phyloP scores from a whole-genome alignment of 305 asterid species.

The Lippia alba region DNA sequence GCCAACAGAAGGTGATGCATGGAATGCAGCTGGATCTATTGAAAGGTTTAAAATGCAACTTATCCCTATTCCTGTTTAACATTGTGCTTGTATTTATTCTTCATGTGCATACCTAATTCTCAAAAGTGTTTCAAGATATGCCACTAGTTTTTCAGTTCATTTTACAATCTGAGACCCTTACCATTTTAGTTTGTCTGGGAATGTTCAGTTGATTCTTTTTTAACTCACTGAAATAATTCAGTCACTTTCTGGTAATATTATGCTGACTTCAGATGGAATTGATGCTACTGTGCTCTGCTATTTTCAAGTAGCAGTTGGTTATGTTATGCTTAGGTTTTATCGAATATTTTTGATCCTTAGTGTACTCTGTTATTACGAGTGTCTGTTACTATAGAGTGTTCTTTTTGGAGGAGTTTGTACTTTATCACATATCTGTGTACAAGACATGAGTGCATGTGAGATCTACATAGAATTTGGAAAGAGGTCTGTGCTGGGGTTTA shows the following conservation, averaged over 20 bases:
- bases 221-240: conserved; percentile 3
- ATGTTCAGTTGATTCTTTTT: neutral
- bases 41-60: conserved; percentile 53
- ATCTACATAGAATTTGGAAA: conserved; percentile 4
- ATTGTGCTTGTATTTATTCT: neutral
- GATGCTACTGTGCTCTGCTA: conserved; percentile 2
- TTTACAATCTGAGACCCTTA: neutral
- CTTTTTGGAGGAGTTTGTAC: neutral
- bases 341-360: no score
- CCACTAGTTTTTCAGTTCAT: conserved; percentile 15
- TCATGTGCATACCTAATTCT: neutral
- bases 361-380: no score
- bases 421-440: conserved; percentile 5
- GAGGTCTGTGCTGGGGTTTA: neutral
- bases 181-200: conserved; percentile 13
- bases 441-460: conserved; percentile 18
- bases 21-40: conserved; percentile 68
- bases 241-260: conserved; percentile 24
- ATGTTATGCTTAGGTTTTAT: neutral
- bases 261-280: conserved; percentile 24
- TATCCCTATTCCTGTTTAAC: conserved; percentile 19
- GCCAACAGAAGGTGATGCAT: conserved; percentile 54
- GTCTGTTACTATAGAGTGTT: conserved; percentile 3
- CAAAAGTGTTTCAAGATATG: conserved; percentile 6
- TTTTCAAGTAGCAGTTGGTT: conserved; percentile 6